Evolutionary conservation across 2,329 filamentous ascomycete species (phyloP).

Genomic region (Zasmidium citrigriseum): DNA sequence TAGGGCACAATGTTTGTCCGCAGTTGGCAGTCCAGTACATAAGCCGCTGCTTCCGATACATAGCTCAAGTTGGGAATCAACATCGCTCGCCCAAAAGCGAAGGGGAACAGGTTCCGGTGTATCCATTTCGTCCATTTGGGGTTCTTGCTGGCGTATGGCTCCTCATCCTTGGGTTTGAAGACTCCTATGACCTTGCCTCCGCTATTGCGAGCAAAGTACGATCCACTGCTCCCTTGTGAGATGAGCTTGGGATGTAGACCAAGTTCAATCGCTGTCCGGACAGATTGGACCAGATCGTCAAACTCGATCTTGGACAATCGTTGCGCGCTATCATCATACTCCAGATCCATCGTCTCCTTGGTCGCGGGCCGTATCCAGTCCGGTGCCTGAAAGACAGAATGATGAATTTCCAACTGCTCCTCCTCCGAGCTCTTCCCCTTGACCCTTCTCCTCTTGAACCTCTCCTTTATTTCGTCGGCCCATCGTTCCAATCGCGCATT

Average conservation of each 20-base stretch:
- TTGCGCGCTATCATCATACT: constrained; percentile 48
- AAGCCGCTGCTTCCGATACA: constrained; percentile 95
- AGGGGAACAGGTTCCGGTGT: constrained; percentile 94
- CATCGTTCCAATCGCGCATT: constrained; percentile 92
- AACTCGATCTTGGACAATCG: constrained; percentile 79
- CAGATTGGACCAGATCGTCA: constrained; percentile 84
- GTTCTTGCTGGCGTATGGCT: constrained; percentile 94
- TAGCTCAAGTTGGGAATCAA: constrained; percentile 97
- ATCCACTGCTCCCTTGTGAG: constrained; percentile 93
- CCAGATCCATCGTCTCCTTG: constrained; percentile 67
- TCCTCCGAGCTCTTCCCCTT: constrained; percentile 75
- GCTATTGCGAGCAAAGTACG: constrained; percentile 91
- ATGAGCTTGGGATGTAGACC: constrained; percentile 95
- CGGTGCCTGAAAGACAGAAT: constrained; percentile 93
- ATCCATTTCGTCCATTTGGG: constrained; percentile 99
- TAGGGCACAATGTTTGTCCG: constrained; percentile 93
- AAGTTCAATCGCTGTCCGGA: constrained; percentile 84
- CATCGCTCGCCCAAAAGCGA: constrained; percentile 92
- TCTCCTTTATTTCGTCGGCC: constrained; percentile 96
- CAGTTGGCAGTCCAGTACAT: constrained; percentile 87
- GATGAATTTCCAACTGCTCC: constrained; percentile 90
- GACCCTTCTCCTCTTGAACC: constrained; percentile 84
- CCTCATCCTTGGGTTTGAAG: constrained; percentile 98
- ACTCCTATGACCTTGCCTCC: constrained; percentile 95
- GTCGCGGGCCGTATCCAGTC: constrained; percentile 82